Base-by-base conservation (phyloP, 2,329 filamentous ascomycete genomes). In the Triangularia verruculosa region DNA sequence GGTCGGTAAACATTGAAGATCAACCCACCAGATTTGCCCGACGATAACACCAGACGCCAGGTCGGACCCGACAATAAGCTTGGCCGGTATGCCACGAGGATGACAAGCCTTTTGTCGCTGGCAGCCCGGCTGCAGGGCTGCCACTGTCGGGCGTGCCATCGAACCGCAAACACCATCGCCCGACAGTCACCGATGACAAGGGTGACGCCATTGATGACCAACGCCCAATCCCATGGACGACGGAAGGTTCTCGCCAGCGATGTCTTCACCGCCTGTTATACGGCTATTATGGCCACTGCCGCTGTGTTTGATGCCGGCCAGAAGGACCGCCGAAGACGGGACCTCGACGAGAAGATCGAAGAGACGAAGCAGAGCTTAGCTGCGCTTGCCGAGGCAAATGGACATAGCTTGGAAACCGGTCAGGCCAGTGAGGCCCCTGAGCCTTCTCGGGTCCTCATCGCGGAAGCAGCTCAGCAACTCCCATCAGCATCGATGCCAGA, bases 91-190 rank as follows among this genome's bases (percentile, higher is more conserved):
- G 78, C 73, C 67, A 71, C 72, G 69, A 78, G 74, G 72, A 93
- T 92, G 90, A 86, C 86, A 77, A 81, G 82, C 68, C 74, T 91
- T 69, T 89, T 88, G 87, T 87, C 86, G 75, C 84, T 87, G 78
- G 84, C 86, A 78, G 81, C 83, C 71, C 84, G 84, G 81, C 82
- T 82, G 77, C 84, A 83, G 76, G 81, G 83, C 70, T 89, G 86
- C 78, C 82, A 82, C 76, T 90, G 87, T 78, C 80, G 83, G 69
- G 79, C 84, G 71, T 90, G 87, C 76, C 76, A 84, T 61, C 80
- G 82, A 62, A 77, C 78, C 59, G 73, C 82, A 63, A 78, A 79
- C 64, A 75, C 78, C 53, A 70, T 85, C 65, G 77, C 81, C 64
- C 81, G 83, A 25, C 57, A 25, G 63, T 82, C 80, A 71, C 75